Conservation (phyloP, 176 grass and related monocot species). For the Phyllostachys edulis region DNA sequence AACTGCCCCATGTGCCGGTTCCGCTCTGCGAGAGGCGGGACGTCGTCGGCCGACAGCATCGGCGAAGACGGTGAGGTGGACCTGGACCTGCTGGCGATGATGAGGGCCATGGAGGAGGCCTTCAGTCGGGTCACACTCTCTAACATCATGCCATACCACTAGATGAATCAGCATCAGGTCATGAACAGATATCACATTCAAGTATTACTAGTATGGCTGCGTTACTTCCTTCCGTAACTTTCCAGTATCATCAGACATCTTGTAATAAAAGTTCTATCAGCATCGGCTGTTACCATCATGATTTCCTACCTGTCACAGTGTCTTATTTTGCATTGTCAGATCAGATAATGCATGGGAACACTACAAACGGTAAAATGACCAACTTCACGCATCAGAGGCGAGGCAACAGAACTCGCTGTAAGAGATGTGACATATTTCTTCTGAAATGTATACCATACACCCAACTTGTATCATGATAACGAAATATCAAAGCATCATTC, state of each 20-base stretch:
- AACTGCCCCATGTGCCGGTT: conserved; percentile 57
- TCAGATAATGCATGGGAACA: neutral
- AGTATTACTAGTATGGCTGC: neutral
- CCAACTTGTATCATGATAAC: neutral
- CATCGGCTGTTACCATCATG: neutral
- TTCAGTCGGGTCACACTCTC: conserved; percentile 45
- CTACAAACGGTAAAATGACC: neutral
- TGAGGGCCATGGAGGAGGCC: conserved; percentile 70
- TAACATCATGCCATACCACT: conserved; percentile 37
- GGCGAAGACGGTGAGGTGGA: neutral
- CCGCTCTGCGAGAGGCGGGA: conserved; percentile 37
- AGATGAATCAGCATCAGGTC: neutral
- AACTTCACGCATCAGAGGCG: neutral
- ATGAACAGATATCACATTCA: neutral
- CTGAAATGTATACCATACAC: neutral
- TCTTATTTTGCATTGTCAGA: neutral
- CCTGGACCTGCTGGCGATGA: conserved; percentile 43
- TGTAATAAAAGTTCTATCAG: conserved; percentile 12
- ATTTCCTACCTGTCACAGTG: neutral
- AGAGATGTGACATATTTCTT: conserved; percentile 3
- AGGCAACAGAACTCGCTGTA: neutral
- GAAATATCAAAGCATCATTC: neutral
- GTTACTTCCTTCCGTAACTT: neutral
- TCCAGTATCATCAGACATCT: neutral
- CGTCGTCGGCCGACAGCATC: neutral